Conservation (phyloP, 345 rosid species). For the Sonneratia alba region DNA sequence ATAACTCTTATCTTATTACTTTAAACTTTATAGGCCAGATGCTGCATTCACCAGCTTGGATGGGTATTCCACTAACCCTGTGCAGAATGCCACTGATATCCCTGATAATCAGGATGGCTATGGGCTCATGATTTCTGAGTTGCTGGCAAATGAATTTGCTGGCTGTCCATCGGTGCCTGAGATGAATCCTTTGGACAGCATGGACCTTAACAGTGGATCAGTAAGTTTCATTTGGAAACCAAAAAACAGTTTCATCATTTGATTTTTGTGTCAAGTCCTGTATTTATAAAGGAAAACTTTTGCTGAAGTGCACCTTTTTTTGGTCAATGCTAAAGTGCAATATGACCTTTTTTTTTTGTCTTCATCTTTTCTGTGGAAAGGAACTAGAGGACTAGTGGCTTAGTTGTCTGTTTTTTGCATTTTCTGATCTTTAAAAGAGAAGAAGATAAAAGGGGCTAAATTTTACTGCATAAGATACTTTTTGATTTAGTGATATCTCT, state of each 20-base stretch:
- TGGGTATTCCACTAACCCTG: constrained; percentile 25
- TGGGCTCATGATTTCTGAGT: constrained; percentile 77
- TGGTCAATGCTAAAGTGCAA: not conserved
- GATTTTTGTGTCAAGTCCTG: not conserved
- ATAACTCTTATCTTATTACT: constrained; percentile 1
- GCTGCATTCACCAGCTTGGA: constrained; percentile 35
- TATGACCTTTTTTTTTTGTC: not conserved
- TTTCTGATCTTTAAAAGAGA: not conserved
- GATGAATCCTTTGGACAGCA: constrained; percentile 39
- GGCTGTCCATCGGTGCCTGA: constrained; percentile 45
- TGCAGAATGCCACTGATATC: constrained; percentile 32
- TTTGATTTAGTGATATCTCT: not conserved
- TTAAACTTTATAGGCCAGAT: constrained; percentile 48
- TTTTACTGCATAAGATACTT: not conserved
- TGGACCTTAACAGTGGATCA: constrained; percentile 59
- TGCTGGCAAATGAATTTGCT: constrained; percentile 41
- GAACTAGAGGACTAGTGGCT: not conserved
- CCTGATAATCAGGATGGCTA: constrained; percentile 59
- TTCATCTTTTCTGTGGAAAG: not conserved
- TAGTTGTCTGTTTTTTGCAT: not conserved
- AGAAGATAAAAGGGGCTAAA: not conserved
- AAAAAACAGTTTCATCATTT: not conserved
- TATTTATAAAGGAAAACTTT: not conserved
- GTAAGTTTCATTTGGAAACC: constrained; percentile 20
- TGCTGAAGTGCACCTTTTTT: not conserved